Conservation (phyloP, 805 yeast genomes). For the Ogataea polymorpha region DNA sequence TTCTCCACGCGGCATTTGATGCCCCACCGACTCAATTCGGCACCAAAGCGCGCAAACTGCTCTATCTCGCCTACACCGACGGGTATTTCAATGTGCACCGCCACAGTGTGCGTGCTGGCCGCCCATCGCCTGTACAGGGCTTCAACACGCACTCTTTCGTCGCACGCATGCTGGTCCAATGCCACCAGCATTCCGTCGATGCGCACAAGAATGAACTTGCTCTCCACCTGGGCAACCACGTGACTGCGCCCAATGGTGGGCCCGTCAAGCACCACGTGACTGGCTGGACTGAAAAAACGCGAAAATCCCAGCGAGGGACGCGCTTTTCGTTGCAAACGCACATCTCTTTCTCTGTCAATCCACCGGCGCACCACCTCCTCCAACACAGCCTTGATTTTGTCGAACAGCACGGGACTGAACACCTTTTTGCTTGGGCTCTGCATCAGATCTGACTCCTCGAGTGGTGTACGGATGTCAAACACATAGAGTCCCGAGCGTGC, state of each 20-base stretch:
- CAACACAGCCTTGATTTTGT: not conserved
- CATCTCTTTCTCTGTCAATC: not conserved
- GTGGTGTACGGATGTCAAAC: not conserved
- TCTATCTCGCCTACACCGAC: conserved; percentile 33
- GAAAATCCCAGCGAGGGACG: conserved; percentile 6
- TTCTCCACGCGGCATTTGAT: conserved; percentile 20
- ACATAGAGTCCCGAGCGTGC: not conserved
- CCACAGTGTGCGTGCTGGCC: not conserved
- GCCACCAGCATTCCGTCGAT: conserved; percentile 32
- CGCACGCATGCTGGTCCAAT: conserved; percentile 84
- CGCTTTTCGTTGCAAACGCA: not conserved
- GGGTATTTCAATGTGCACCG: conserved; percentile 14
- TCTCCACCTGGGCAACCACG: conserved; percentile 56
- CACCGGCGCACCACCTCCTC: not conserved
- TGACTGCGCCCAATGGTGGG: too few species aligned
- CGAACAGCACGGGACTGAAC: conserved; percentile 18
- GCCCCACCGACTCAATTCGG: conserved; percentile 42
- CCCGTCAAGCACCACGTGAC: conserved; percentile 18
- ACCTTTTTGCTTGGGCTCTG: conserved; percentile 41
- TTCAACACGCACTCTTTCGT: conserved; percentile 70
- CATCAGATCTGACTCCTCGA: conserved; percentile 33
- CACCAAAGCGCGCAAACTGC: conserved; percentile 27
- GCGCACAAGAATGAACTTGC: conserved; percentile 57
- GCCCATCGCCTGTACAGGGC: conserved; percentile 38
- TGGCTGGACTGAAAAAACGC: conserved; percentile 14